Evolutionary conservation across 2,329 filamentous ascomycete genomes (phyloP), one percentile per base, ranked within the genome.

Genomic region (Paecilomyces dactylethromorphus): DNA sequence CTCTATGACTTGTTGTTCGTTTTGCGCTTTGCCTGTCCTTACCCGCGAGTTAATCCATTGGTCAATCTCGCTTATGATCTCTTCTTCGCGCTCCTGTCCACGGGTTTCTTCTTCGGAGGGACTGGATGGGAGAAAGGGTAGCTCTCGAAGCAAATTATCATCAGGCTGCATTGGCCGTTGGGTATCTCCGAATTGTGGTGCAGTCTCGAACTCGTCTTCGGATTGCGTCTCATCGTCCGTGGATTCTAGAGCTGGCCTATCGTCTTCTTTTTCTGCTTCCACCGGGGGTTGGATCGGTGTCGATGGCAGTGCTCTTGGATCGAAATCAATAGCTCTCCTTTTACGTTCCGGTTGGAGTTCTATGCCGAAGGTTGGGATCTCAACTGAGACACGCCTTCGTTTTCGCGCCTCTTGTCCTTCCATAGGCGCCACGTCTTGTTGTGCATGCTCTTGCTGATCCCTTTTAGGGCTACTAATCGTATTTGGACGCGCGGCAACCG

Each of bases 11-110:
- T 72, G 68, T 3, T 67, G 64, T 54, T 69, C 63, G 26, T 71
- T 68, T 53, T 60, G 62, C 5, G 66, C 66, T 15, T 66, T 68
- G 7, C 74, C 69, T 18, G 61, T 60, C n/a, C 60, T 62, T 24
- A 73, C 60, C 18, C 69, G 71, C 13, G 68, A 61, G 18, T 74
- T 67, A 32, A 79, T 75, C 76, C 76, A 79, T 22, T 65, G 62
- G 32, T 76, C 71, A n/a, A 76, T 62, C 35, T 73, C 63, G 24
- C 68, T 61, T 33, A 57, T 35, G 26, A 39, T 53, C 57, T 59
- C 54, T 8, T 35, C 55, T 51, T 59, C 53, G 13, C 52, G 51
- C 18, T 60, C 54, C 18, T 39, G n/a, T 24, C 11, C 24, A 7
- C 22, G 32, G 7, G 2, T 56, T 22, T 68, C 58, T 7, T 63